These are phyloP conservation scores for Halophytophthora polymorphica DNA, from an alignment of 352 stramenopile genomes.

Conservation along the genomic window DNA sequence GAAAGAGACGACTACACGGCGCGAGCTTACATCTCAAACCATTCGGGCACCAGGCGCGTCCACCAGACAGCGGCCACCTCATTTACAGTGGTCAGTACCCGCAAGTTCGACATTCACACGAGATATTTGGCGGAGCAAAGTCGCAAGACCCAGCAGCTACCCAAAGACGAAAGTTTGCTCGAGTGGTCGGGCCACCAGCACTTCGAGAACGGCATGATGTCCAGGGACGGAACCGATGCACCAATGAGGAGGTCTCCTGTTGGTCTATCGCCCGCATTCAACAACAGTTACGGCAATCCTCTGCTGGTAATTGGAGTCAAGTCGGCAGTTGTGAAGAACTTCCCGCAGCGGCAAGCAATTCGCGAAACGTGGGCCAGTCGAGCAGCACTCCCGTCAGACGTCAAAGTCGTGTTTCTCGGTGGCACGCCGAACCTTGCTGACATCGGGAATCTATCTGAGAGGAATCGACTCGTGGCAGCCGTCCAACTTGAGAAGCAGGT, in stretches of 20 bases:
- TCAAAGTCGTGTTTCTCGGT: slow-evolving; percentile 31
- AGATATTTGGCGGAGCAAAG: slow-evolving; percentile 5
- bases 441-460: slow-evolving; percentile 7
- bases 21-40: slow-evolving; percentile 14
- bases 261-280: neutral
- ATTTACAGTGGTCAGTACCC: slow-evolving; percentile 13
- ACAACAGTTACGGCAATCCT: neutral
- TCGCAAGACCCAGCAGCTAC: slow-evolving; percentile 17
- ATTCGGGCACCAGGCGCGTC: neutral
- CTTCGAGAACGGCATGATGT: neutral
- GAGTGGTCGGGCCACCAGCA: slow-evolving; percentile 12
- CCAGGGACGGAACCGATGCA: neutral
- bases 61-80: slow-evolving; percentile 1
- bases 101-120: slow-evolving; percentile 3
- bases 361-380: slow-evolving; percentile 35
- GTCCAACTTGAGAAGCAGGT: slow-evolving; percentile 31
- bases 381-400: slow-evolving; percentile 12
- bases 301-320: slow-evolving; percentile 45
- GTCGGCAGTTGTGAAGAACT: slow-evolving; percentile 26
- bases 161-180: slow-evolving; percentile 12
- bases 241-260: too few relatives aligned
- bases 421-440: slow-evolving; percentile 14
- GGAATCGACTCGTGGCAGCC: slow-evolving; percentile 7
- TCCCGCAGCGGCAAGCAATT: slow-evolving; percentile 37
- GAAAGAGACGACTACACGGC: slow-evolving; percentile 20